Conservation (phyloP, 2,329 filamentous ascomycete genomes). For the Waltergamsia citrina region DNA sequence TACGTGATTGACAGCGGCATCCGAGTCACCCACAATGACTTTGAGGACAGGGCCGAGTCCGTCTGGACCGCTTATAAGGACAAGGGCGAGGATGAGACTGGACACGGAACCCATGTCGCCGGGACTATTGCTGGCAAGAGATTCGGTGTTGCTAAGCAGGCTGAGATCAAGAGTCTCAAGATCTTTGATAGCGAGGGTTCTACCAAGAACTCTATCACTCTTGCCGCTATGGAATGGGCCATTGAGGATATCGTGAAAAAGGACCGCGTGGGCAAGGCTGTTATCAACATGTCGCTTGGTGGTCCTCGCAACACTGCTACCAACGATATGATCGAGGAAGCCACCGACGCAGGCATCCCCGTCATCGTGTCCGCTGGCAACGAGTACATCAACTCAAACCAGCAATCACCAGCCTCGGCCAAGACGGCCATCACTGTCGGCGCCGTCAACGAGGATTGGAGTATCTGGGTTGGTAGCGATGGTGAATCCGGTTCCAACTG, state of each 20-base stretch:
- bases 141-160: constrained; percentile 35
- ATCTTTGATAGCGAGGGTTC: constrained; percentile 25
- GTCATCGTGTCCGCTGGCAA: constrained; percentile 48
- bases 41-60: constrained; percentile 29
- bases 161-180: constrained; percentile 33
- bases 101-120: constrained; percentile 38
- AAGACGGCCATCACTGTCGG: constrained; percentile 42
- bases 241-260: constrained; percentile 32
- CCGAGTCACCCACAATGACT: constrained; percentile 31
- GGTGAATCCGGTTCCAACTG: constrained; percentile 46
- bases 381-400: constrained; percentile 22
- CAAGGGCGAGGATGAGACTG: constrained; percentile 23
- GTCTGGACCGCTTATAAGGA: constrained; percentile 20
- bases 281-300: constrained; percentile 48
- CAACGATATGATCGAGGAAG: constrained; percentile 38
- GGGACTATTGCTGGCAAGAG: constrained; percentile 33
- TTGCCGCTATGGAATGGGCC: constrained; percentile 29
- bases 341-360: constrained; percentile 35
- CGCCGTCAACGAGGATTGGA: constrained; percentile 28
- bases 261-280: constrained; percentile 26
- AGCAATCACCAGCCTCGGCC: constrained; percentile 37
- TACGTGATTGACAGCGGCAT: constrained; percentile 50
- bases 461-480: background rate
- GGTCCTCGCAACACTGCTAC: constrained; percentile 26
- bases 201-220: constrained; percentile 18